Evolutionary conservation across 768 basidiomycete species (phyloP).

Genomic region (Rossbeevera mucosa): DNA sequence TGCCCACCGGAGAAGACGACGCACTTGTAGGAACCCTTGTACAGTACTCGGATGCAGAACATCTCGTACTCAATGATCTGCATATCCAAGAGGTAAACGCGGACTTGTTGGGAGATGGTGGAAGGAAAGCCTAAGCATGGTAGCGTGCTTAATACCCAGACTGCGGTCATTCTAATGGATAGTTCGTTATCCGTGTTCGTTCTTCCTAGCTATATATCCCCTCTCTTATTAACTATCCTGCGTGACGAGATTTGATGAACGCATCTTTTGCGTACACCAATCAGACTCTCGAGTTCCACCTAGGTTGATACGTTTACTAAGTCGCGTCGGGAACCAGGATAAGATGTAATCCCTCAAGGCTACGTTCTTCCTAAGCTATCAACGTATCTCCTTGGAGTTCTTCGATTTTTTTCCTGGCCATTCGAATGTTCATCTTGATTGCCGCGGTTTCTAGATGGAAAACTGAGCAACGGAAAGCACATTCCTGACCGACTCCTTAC

Average conservation of each 20-base stretch:
- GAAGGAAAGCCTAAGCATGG: neutral
- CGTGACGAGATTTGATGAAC: neutral
- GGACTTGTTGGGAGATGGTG: conserved; percentile 36
- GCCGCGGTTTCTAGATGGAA: conserved; percentile 72
- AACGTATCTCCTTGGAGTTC: conserved; percentile 78
- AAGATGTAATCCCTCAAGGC: neutral
- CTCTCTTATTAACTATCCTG: neutral
- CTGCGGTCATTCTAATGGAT: conserved; percentile 7
- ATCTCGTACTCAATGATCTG: conserved; percentile 37
- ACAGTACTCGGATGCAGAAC: conserved; percentile 52
- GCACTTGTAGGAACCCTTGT: conserved; percentile 37
- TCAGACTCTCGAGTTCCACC: neutral
- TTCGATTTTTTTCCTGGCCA: conserved; percentile 84
- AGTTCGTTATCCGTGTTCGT: neutral
- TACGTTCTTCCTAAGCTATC: conserved; percentile 17
- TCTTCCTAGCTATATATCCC: neutral
- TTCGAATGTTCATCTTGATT: conserved; percentile 79
- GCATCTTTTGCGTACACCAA: neutral
- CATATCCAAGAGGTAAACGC: conserved; percentile 45
- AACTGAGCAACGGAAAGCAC: neutral
- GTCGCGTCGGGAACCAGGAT: neutral
- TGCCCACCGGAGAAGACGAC: conserved; percentile 14
- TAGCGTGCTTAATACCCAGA: conserved; percentile 10
- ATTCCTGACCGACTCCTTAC: conserved; percentile 37
- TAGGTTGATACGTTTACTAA: neutral